A percentile compares a stretch with the other conserved stretches of the same genome.
These are phyloP conservation scores for Eucalyptus viminalis DNA, from an alignment of 345 rosid genomes.

Conservation along the genomic window DNA sequence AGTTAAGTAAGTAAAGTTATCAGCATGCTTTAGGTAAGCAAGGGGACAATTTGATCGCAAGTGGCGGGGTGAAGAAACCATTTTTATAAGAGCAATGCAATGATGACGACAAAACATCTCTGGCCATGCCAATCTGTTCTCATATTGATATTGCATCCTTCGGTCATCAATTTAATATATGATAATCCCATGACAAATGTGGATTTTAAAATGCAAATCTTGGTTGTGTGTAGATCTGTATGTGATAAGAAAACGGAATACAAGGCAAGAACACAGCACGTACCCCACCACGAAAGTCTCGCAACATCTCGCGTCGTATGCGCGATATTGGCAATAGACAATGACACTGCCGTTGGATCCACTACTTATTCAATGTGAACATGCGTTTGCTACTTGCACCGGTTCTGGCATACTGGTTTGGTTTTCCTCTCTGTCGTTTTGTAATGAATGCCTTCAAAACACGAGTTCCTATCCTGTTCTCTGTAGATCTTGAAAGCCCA, in stretches of 20 bases:
- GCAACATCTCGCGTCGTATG: not conserved
- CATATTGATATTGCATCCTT: not conserved
- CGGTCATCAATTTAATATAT: not conserved
- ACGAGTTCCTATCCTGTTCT: not conserved
- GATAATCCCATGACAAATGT: not conserved
- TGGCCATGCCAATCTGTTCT: not conserved
- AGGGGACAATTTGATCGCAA: not conserved
- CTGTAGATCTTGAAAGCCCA: not conserved
- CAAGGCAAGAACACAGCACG: not conserved
- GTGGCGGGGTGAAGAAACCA: not conserved
- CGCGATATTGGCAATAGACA: not conserved
- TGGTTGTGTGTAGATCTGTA: not conserved
- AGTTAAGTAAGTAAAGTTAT: not conserved
- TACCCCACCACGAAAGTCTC: not conserved
- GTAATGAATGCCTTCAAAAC: not conserved
- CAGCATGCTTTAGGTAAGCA: not conserved
- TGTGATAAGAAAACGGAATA: not conserved
- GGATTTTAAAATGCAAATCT: not conserved
- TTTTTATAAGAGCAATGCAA: not conserved
- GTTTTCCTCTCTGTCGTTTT: not conserved
- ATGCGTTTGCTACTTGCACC: not conserved
- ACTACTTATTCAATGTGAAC: not conserved
- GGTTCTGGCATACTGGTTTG: not conserved
- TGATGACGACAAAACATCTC: not conserved
- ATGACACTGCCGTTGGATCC: not conserved